These are phyloP conservation scores for Trichoderma koningiopsis DNA, from an alignment of 2,329 filamentous ascomycete genomes.

Conservation along the genomic window DNA sequence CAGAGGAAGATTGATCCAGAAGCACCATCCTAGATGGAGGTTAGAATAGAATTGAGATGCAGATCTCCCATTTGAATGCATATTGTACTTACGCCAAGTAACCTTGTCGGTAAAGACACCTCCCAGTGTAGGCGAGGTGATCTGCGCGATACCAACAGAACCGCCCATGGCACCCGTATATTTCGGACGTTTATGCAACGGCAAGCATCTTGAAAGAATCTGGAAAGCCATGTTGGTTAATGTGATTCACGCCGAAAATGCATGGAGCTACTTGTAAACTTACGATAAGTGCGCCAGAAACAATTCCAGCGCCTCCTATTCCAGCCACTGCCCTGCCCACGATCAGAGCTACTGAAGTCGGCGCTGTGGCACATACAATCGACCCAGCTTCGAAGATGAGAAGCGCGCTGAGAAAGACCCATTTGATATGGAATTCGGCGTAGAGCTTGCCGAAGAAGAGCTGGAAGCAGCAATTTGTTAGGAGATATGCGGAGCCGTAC, in stretches of 20 bases:
- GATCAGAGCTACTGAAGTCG: slow-evolving; percentile 50
- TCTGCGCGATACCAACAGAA: neutral
- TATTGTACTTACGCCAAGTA: slow-evolving; percentile 28
- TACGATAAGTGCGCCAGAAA: too few species aligned
- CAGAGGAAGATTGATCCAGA: neutral
- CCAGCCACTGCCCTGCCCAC: slow-evolving; percentile 53
- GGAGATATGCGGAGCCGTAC: slow-evolving; percentile 36
- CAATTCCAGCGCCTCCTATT: slow-evolving; percentile 48
- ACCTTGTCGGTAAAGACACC: slow-evolving; percentile 4
- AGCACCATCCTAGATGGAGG: neutral
- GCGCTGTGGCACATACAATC: slow-evolving; percentile 50
- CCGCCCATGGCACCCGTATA: slow-evolving; percentile 1
- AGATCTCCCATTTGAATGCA: neutral
- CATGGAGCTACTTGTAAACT: too few species aligned
- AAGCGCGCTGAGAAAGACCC: slow-evolving; percentile 30
- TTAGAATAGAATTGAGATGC: neutral
- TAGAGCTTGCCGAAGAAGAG: slow-evolving; percentile 36
- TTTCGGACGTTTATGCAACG: slow-evolving; percentile 1
- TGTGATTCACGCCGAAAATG: too few species aligned
- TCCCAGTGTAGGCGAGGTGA: neutral
- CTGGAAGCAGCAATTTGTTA: slow-evolving; percentile 34
- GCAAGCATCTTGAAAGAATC: slow-evolving; percentile 25
- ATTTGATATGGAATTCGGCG: slow-evolving; percentile 36
- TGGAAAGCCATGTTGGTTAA: too few species aligned
- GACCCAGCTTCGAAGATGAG: slow-evolving; percentile 45